Conservation (phyloP, 331 rosid genomes). For the Malus hybrid region DNA sequence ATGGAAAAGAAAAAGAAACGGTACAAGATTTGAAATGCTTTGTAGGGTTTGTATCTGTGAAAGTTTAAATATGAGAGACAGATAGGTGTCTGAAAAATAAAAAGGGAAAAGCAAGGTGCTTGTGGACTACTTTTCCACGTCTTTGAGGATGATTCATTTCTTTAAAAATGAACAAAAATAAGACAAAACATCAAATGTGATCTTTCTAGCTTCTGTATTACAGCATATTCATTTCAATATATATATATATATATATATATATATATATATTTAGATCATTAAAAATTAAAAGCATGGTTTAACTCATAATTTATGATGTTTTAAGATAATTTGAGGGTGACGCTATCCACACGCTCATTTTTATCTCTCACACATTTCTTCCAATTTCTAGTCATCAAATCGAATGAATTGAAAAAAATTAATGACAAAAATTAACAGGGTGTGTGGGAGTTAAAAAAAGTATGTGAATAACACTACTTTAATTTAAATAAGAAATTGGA, state of each 20-base stretch:
- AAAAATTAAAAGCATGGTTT: neutral
- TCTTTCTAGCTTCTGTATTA: neutral
- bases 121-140: conserved; percentile 34
- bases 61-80: conserved; percentile 20
- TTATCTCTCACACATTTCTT: no score
- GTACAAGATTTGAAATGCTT: conserved; percentile 8
- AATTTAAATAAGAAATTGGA: no score
- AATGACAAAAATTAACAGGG: no score
- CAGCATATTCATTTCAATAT: no score
- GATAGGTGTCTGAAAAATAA: conserved; percentile 18
- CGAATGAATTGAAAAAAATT: no score
- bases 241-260: no score
- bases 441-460: no score
- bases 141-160: conserved; percentile 4
- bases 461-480: no score
- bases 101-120: conserved; percentile 37
- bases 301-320: neutral
- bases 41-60: conserved; percentile 25
- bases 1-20: conserved; percentile 8
- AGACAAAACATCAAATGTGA: conserved; percentile 2
- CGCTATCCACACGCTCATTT: no score
- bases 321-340: neutral
- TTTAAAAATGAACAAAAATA: conserved; percentile 4
- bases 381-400: no score
- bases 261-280: no score